Base-by-base conservation (phyloP, 2,329 filamentous ascomycete species). In the Xylaria sp. region DNA sequence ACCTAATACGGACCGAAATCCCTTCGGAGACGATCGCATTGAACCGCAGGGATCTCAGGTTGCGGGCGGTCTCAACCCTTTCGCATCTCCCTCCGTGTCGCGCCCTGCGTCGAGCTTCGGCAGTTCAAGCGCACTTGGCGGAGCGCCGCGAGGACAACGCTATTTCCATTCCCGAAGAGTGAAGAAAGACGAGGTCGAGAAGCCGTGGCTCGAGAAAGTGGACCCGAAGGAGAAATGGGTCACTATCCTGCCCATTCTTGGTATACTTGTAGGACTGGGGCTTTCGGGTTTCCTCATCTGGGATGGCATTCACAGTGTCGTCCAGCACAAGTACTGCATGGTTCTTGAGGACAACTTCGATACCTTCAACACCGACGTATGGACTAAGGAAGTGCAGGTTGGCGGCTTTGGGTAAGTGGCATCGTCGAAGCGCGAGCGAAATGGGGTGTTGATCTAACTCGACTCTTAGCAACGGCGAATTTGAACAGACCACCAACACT, bases 191-290 rank as follows among this genome's bases (percentile, higher is more conserved):
- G 88, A 92, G 57, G 80, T 93, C 2, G 90, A 93, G 77, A 91
- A 92, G 81, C 91, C 93, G 12, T 96, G 93, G 93, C 80, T 91
- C 47, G 80, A 86, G n/a, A 90, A 89, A 77, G 89, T 84, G 65
- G 90, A 94, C 72, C 90, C 91, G 12, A 91, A 89, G 78, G 92
- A 95, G 84, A 96, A 93, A 82, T 96, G 93, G 93, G 89, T 93
- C 8, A 94, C 90, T 2, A 93, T 95, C 70, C 86, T 97, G 65
- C 93, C 93, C 2, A 77, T 94, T 50, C 78, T 93, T 27, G 93
- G 92, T 55, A 87, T 96, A 58, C 56, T 89, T 2, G 69, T 94
- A 14, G 93, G 93, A 14, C 78, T 95, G 42, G 86, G 79, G 2
- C 81, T 94, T 48, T 88, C 90, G 0, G 92, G 85, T 0, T 88